Conservation (phyloP, 768 basidiomycete genomes). For the Pholiota conissans region DNA sequence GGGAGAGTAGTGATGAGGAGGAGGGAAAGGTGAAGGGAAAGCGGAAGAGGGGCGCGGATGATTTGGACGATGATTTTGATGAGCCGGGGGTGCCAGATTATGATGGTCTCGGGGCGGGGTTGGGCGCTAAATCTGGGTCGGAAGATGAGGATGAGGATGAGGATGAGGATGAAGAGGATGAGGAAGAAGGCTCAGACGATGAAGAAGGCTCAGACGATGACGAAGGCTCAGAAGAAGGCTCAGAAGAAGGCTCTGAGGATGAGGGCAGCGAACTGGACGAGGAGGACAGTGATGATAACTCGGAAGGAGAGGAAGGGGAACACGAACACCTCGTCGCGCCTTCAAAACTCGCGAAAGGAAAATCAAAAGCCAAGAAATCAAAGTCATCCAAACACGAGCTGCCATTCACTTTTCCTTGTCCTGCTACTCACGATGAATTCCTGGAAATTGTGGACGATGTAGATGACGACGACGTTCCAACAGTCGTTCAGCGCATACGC, state of each 20-base stretch:
- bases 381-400: slow-evolving; percentile 54
- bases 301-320: slow-evolving; percentile 42
- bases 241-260: slow-evolving; percentile 40
- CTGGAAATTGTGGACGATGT: slow-evolving; percentile 77
- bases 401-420: slow-evolving; percentile 93
- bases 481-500: slow-evolving; percentile 87
- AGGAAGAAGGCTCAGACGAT: slow-evolving; percentile 34
- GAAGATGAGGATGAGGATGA: slow-evolving; percentile 32
- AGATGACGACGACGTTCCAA: slow-evolving; percentile 70
- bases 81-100: slow-evolving; percentile 37
- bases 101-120: slow-evolving; percentile 40
- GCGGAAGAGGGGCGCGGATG: slow-evolving; percentile 74
- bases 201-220: slow-evolving; percentile 34
- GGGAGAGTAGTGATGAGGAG: slow-evolving; percentile 63
- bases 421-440: slow-evolving; percentile 83
- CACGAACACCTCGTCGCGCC: slow-evolving; percentile 40
- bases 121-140: slow-evolving; percentile 36
- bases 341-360: slow-evolving; percentile 28
- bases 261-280: slow-evolving; percentile 41
- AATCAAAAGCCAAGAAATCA: slow-evolving; percentile 30
- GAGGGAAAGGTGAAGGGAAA: slow-evolving; percentile 36
- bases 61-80: slow-evolving; percentile 86
- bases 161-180: slow-evolving; percentile 31
- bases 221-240: slow-evolving; percentile 23
- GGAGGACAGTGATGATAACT: slow-evolving; percentile 31